A percentile compares a stretch with the other conserved stretches of the same genome.
phyloP scores from a whole-genome alignment of 2,329 filamentous ascomycete species.

The Zymoseptoria tritici region DNA sequence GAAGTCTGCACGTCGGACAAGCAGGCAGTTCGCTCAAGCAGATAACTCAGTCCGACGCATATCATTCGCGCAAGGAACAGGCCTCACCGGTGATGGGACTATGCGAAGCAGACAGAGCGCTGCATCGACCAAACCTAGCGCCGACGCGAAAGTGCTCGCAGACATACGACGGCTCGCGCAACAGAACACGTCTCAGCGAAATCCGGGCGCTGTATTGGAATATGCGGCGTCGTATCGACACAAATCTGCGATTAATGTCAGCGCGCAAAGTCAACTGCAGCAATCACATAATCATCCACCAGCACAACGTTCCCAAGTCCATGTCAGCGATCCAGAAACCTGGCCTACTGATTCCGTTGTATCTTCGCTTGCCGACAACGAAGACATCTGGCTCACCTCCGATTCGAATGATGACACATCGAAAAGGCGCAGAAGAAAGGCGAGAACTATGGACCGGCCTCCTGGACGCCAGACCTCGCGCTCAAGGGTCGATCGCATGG shows the following conservation, averaged over 20 bases:
- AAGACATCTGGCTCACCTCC: conserved; percentile 29
- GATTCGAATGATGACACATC: conserved; percentile 16
- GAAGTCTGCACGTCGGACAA: not conserved
- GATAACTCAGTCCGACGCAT: conserved; percentile 2
- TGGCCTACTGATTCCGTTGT: conserved; percentile 20
- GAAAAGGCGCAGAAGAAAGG: conserved; percentile 1
- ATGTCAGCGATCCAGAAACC: conserved; percentile 3
- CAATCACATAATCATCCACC: not conserved
- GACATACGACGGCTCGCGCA: conserved; percentile 17
- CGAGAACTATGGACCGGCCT: conserved; percentile 5
- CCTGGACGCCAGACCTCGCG: conserved; percentile 19
- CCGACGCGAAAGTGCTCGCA: conserved; percentile 21
- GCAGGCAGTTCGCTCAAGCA: not conserved
- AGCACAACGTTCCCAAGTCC: conserved; percentile 6
- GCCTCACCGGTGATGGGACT: conserved; percentile 8
- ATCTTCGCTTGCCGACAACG: conserved; percentile 10
- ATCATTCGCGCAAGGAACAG: conserved; percentile 6
- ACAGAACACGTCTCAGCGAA: not conserved
- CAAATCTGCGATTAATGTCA: not conserved
- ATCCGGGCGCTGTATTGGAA: conserved; percentile 6
- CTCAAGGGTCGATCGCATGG: conserved; percentile 8
- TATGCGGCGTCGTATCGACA: conserved; percentile 1
- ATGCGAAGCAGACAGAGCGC: conserved; percentile 2
- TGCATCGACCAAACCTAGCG: conserved; percentile 1
- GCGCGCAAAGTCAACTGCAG: not conserved